Evolutionary conservation across 805 yeast genomes (phyloP).

Genomic region (Pichia phayaonensis): DNA sequence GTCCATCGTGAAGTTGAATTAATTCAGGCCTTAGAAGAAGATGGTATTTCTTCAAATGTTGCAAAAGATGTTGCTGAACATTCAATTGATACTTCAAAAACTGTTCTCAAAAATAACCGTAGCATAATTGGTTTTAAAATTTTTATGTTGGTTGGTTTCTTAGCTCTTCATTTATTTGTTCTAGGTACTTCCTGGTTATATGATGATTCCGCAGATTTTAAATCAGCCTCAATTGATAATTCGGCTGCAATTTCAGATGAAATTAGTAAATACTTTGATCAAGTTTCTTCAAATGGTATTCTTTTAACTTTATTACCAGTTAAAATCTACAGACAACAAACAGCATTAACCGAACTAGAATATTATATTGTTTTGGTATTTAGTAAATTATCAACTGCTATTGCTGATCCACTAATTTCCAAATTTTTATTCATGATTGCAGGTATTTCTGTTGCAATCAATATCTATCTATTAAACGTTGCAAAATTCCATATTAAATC

Average conservation of each 20-base stretch:
- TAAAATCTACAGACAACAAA: conserved; percentile 51
- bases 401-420: conserved; percentile 73
- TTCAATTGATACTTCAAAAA: conserved; percentile 21
- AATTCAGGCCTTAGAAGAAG: conserved; percentile 82
- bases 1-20: conserved; percentile 77
- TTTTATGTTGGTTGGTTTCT: conserved; percentile 49
- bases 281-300: conserved; percentile 36
- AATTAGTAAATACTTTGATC: conserved; percentile 34
- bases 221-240: conserved; percentile 15
- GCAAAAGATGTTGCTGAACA: conserved; percentile 62
- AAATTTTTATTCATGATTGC: conserved; percentile 68
- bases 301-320: conserved; percentile 53
- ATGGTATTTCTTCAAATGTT: conserved; percentile 69
- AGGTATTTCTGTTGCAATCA: conserved; percentile 68
- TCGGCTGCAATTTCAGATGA: conserved; percentile 29
- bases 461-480: conserved; percentile 78
- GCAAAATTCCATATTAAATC: conserved; percentile 51
- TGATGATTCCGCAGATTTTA: conserved; percentile 33
- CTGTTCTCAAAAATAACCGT: conserved; percentile 31
- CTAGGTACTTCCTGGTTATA: conserved; percentile 67
- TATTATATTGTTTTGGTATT: conserved; percentile 47
- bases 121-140: conserved; percentile 50
- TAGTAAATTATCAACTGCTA: conserved; percentile 54
- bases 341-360: conserved; percentile 50
- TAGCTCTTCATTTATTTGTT: conserved; percentile 59